Evolutionary conservation across 805 yeast species (phyloP).

Genomic region (Nematodospora valgi): DNA sequence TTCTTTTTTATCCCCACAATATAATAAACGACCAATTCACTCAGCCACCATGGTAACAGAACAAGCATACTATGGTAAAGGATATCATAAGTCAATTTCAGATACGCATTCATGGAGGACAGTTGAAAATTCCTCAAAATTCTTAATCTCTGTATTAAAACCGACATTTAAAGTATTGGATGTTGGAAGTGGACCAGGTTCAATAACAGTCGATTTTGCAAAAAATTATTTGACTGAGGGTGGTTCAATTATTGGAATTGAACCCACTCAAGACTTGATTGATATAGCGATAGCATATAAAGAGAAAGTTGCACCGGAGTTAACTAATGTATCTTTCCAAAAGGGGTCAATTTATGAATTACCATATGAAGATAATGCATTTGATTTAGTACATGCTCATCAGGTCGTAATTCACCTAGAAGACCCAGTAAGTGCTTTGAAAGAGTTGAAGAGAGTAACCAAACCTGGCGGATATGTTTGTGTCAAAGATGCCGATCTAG

Average conservation of each 20-base stretch:
- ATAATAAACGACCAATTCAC: neutral
- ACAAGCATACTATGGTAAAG: constrained; percentile 23
- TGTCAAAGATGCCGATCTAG: constrained; percentile 28
- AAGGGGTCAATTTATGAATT: constrained; percentile 27
- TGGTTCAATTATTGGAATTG: constrained; percentile 29
- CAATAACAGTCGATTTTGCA: constrained; percentile 34
- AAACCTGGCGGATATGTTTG: constrained; percentile 32
- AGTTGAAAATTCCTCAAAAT: constrained; percentile 24
- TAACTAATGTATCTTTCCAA: constrained; percentile 20
- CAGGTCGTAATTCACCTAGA: constrained; percentile 36
- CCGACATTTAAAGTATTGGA: constrained; percentile 27
- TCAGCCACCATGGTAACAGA: constrained; percentile 8
- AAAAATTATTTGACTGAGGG: constrained; percentile 22
- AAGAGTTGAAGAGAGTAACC: constrained; percentile 34
- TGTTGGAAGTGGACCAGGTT: constrained; percentile 44
- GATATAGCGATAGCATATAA: constrained; percentile 18
- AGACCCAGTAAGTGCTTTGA: constrained; percentile 29
- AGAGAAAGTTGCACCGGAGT: constrained; percentile 7
- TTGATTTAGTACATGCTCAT: constrained; percentile 38
- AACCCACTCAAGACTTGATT: constrained; percentile 26
- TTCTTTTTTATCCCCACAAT: no score
- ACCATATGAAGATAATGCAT: constrained; percentile 31
- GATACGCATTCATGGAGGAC: constrained; percentile 33
- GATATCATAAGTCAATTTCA: constrained; percentile 18
- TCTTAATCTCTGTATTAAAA: constrained; percentile 23